A percentile compares a stretch with the other conserved stretches of the same genome.
phyloP scores from a whole-genome alignment of 345 rosid genomes.

The Jatropha curcas region DNA sequence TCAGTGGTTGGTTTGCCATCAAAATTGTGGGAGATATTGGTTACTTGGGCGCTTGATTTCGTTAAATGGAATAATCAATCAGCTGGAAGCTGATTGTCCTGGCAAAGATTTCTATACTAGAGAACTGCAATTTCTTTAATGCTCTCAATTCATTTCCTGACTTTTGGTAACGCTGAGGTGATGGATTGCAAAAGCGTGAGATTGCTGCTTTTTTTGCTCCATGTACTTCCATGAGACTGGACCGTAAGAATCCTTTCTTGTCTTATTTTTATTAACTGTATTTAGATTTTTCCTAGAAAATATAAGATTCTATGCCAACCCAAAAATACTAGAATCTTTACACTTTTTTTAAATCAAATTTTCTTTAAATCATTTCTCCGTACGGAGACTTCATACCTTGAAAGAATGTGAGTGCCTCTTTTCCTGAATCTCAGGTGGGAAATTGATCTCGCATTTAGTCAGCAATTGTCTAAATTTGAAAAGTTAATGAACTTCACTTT shows the following conservation, averaged over 20 bases:
- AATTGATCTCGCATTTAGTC: too few relatives aligned
- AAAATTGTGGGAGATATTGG: constrained; percentile 28
- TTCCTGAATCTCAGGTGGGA: too few relatives aligned
- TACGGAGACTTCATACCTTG: too few relatives aligned
- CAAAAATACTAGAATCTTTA: too few relatives aligned
- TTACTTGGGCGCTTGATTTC: constrained; percentile 29
- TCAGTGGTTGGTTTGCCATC: background rate
- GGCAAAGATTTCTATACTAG: constrained; percentile 49
- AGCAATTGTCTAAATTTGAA: too few relatives aligned
- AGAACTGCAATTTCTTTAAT: constrained; percentile 33
- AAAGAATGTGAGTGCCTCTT: too few relatives aligned
- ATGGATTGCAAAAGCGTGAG: constrained; percentile 47
- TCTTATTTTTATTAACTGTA: too few relatives aligned
- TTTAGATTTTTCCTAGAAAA: too few relatives aligned
- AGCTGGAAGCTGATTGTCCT: constrained; percentile 26
- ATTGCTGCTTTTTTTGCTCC: constrained; percentile 49
- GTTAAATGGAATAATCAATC: constrained; percentile 36
- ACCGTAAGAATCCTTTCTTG: constrained; percentile 21
- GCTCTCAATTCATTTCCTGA: constrained; percentile 27
- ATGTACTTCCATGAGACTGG: constrained; percentile 45
- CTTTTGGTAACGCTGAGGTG: constrained; percentile 37
- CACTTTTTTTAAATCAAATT: too few relatives aligned
- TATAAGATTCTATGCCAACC: too few relatives aligned
- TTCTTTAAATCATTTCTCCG: too few relatives aligned
- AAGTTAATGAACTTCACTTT: too few relatives aligned